Evolutionary conservation across 768 basidiomycete genomes (phyloP), one percentile per base, ranked within the genome.

Genomic region (Calocybe indica): DNA sequence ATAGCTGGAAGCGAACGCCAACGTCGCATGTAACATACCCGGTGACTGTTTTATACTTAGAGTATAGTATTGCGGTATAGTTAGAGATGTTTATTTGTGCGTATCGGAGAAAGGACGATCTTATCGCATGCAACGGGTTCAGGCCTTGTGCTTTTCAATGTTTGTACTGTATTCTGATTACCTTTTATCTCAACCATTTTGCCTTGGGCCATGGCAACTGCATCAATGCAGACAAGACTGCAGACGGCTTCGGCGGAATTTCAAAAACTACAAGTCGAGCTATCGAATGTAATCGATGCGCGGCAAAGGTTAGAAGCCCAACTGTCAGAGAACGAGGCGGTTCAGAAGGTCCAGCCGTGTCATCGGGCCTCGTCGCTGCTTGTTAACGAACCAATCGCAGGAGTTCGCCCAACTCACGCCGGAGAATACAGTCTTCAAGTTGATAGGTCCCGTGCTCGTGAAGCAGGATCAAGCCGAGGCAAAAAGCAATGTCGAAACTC

Each of bases 301-400:
- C 75, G 88, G 38, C 91, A 95, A 56, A 77, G 80, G 46, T 76
- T 97, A n/a, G 95, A 95, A 52, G 83, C 92, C 0, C 93, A 96
- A 62, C 68, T 86, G 38, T 83, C 85, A 5, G 95, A 97, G 69
- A 96, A 93, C 66, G 90, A 96, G 64, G 71, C 83, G 41, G 95
- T 97, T 39, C 83, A 91, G 62, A 90, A 94, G 79, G 94, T 86
- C 35, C 22, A 22, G 22, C 22, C 22, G 22, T 22, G 22, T 13
- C 63, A 37, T 15, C 34, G 39, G 34, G 29, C 22, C 29, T 29
- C 29, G 45, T 31, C 51, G 10, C 33, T 15, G 40, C 29, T 29
- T 40, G 12, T 10, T 22, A 35, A 31, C 22, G 7, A 11, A 29
- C 14, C 43, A 38, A 41, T 45, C n/a, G 47, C 61, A 97, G 93